Percentiles rank a stretch among this genome's conserved stretches.
Conservation (phyloP, 2,329 filamentous ascomycete species). For the Fusarium drepaniforme region DNA sequence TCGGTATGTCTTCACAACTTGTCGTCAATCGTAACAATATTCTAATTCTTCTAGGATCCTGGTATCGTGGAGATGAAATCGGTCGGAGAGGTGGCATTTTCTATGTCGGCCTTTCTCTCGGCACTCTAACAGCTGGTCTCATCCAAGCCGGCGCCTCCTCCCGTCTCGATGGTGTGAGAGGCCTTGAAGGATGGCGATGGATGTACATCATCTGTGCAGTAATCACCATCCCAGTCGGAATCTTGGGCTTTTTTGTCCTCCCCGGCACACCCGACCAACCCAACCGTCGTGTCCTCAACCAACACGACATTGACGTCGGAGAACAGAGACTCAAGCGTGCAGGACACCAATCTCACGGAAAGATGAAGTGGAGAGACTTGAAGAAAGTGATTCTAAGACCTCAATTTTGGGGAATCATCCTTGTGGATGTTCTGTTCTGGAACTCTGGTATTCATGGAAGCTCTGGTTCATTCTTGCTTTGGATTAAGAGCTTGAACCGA, state of each 20-base stretch:
- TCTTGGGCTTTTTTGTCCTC: constrained; percentile 63
- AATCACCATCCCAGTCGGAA: constrained; percentile 66
- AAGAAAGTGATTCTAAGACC: constrained; percentile 53
- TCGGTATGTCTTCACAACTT: constrained; percentile 10
- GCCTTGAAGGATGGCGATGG: constrained; percentile 65
- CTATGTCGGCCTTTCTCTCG: constrained; percentile 63
- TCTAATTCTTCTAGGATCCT: constrained; percentile 51
- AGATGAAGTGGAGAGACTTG: constrained; percentile 48
- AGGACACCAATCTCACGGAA: constrained; percentile 55
- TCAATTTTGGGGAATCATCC: constrained; percentile 63
- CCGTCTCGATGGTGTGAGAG: constrained; percentile 57
- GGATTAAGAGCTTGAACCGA: constrained; percentile 67
- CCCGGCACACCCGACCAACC: constrained; percentile 61
- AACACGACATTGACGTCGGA: constrained; percentile 60
- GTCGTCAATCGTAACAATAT: too few relatives aligned
- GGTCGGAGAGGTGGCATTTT: constrained; percentile 62
- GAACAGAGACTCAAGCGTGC: constrained; percentile 57
- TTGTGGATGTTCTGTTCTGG: constrained; percentile 68
- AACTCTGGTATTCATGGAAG: constrained; percentile 61
- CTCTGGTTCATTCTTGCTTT: constrained; percentile 65
- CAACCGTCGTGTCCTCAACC: constrained; percentile 59
- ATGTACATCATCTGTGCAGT: constrained; percentile 67
- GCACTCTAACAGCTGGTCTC: constrained; percentile 64
- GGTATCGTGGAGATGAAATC: constrained; percentile 63
- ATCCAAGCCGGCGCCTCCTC: constrained; percentile 59